Evolutionary conservation across 1,284 basidiomycete genomes (phyloP).

Genomic region (Cystobasidium slooffiae): DNA sequence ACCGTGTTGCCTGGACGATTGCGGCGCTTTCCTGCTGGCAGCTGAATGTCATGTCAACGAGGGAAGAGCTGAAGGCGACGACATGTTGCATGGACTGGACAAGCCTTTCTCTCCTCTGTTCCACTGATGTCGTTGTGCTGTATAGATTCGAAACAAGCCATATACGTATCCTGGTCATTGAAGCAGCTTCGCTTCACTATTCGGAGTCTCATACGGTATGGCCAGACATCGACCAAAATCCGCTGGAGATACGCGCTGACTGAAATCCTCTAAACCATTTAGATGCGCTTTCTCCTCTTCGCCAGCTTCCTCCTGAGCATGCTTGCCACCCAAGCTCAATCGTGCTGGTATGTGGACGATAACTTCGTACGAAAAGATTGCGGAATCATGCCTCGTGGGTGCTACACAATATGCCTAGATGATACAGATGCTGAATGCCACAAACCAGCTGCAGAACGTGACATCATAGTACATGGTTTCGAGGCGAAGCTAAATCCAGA

Average conservation of each 20-base stretch:
- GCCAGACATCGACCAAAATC: too few relatives aligned
- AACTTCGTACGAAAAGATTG: constrained; percentile 37
- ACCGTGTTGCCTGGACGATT: constrained; percentile 6
- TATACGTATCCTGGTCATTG: too few relatives aligned
- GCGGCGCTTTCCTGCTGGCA: background rate
- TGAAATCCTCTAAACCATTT: background rate
- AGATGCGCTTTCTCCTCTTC: constrained; percentile 11
- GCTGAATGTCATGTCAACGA: background rate
- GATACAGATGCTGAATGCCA: background rate
- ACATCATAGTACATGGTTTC: constrained; percentile 8
- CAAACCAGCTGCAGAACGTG: constrained; percentile 22
- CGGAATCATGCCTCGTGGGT: constrained; percentile 41
- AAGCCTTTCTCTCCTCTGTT: too few relatives aligned
- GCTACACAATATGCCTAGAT: background rate
- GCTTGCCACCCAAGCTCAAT: background rate
- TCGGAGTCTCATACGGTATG: too few relatives aligned
- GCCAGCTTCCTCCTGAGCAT: background rate
- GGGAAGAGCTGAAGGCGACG: background rate
- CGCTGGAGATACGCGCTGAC: too few relatives aligned
- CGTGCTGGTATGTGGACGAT: constrained; percentile 32
- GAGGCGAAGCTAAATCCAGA: background rate
- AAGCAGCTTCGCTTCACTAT: too few relatives aligned
- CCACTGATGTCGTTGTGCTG: too few relatives aligned
- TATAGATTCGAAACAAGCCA: too few relatives aligned
- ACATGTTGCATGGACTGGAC: too few relatives aligned